phyloP scores from a whole-genome alignment of 1,284 basidiomycete genomes.

The Kwoniella shivajii region DNA sequence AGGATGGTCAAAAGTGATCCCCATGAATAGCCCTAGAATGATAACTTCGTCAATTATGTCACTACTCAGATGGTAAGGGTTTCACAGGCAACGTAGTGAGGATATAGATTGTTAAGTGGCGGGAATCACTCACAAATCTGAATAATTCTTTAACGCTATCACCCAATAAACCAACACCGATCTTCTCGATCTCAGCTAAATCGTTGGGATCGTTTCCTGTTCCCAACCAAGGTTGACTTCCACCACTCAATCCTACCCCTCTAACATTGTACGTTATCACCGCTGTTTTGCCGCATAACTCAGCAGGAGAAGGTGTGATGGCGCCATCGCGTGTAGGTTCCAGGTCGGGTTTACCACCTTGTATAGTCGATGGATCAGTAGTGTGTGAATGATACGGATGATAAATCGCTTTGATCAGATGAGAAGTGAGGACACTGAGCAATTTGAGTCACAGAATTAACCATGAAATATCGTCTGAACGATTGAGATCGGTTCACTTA shows the following conservation, averaged over 20 bases:
- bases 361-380: conserved; percentile 1
- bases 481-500: conserved; percentile 20
- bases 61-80: no score
- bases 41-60: no score
- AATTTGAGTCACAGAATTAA: not conserved
- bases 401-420: conserved; percentile 29
- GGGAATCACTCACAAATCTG: conserved; percentile 25
- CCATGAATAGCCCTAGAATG: conserved; percentile 50
- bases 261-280: conserved; percentile 45
- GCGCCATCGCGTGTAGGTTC: not conserved
- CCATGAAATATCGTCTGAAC: not conserved
- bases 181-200: conserved; percentile 37
- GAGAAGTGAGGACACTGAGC: conserved; percentile 29
- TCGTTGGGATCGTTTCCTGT: conserved; percentile 32
- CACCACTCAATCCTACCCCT: conserved; percentile 39
- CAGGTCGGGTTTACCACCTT: conserved; percentile 1
- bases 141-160: conserved; percentile 18
- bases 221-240: conserved; percentile 32
- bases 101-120: not conserved
- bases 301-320: not conserved
- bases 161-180: conserved; percentile 22
- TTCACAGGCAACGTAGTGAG: no score
- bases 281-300: conserved; percentile 19
- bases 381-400: conserved; percentile 7
- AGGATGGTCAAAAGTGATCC: conserved; percentile 32